These are phyloP conservation scores for Teratosphaeria pseudoeucalypti DNA, from an alignment of 2,329 filamentous ascomycete species.

Conservation along the genomic window DNA sequence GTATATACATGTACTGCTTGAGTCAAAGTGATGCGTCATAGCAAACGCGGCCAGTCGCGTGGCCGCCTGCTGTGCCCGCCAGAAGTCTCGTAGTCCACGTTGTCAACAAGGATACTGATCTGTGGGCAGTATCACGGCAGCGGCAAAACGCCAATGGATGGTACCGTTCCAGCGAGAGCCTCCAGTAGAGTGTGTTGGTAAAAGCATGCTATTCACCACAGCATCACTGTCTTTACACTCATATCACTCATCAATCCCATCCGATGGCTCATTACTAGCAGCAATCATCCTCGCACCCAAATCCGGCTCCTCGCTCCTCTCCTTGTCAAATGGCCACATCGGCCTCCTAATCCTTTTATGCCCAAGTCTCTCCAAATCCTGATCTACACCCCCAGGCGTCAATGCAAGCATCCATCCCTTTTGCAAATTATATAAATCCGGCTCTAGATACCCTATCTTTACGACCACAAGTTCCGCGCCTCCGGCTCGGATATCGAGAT, in stretches of 20 bases:
- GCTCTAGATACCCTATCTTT: constrained; percentile 15
- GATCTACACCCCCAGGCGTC: constrained; percentile 13
- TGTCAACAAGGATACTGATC: no score
- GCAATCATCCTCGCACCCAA: constrained; percentile 8
- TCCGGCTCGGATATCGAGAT: constrained; percentile 5
- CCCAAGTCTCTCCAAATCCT: constrained; percentile 9
- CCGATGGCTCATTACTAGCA: no score
- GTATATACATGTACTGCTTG: background rate
- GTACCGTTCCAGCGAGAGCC: no score
- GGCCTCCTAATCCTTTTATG: constrained; percentile 10
- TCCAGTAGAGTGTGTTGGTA: no score
- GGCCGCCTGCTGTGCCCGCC: background rate
- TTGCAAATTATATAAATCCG: constrained; percentile 13
- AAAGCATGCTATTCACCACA: no score
- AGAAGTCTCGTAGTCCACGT: no score
- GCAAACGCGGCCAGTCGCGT: background rate
- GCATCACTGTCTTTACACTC: no score
- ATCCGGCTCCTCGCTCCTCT: constrained; percentile 4
- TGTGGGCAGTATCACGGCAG: no score
- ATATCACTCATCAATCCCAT: no score
- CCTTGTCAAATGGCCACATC: constrained; percentile 13
- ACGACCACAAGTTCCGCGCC: constrained; percentile 11
- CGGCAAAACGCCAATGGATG: no score
- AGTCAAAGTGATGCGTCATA: background rate
- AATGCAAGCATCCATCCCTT: constrained; percentile 14